Evolutionary conservation across 495 filamentous ascomycete genomes (phyloP).

Genomic region (Penicillium argentinense): DNA sequence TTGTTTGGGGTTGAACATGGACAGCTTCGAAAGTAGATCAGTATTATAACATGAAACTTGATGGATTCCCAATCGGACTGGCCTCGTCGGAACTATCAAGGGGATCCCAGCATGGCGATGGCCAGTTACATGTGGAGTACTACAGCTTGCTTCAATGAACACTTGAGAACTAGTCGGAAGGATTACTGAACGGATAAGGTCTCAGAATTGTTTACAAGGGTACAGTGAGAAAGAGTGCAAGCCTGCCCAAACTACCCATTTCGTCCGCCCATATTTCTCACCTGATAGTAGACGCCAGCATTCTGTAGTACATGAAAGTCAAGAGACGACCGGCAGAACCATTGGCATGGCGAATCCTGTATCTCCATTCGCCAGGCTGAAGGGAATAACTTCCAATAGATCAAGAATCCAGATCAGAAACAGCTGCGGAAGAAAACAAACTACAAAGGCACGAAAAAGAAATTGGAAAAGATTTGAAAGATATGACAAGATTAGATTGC

Average conservation of each 20-base stretch:
- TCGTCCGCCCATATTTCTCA: slow-evolving; percentile 1
- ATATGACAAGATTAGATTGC: background rate
- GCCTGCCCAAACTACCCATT: slow-evolving; percentile 10
- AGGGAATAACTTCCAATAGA: slow-evolving; percentile 1
- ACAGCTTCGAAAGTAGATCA: too few relatives aligned
- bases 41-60: too few relatives aligned
- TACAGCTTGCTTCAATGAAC: too few relatives aligned
- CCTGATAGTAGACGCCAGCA: background rate
- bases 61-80: too few relatives aligned
- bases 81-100: too few relatives aligned
- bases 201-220: slow-evolving; percentile 21
- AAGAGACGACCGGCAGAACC: background rate
- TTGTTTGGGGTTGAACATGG: too few relatives aligned
- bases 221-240: slow-evolving; percentile 15
- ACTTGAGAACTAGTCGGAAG: too few relatives aligned
- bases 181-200: too few relatives aligned
- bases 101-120: too few relatives aligned
- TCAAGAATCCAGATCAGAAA: slow-evolving; percentile 1
- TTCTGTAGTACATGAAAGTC: too few relatives aligned
- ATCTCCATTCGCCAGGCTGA: slow-evolving; percentile 21
- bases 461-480: background rate
- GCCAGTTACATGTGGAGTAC: too few relatives aligned
- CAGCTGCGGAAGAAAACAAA: slow-evolving; percentile 1
- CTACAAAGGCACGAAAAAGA: background rate
- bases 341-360: slow-evolving; percentile 1